Evolutionary conservation across 441 rosid genomes (phyloP).

Genomic region (Mallotus japonicus): DNA sequence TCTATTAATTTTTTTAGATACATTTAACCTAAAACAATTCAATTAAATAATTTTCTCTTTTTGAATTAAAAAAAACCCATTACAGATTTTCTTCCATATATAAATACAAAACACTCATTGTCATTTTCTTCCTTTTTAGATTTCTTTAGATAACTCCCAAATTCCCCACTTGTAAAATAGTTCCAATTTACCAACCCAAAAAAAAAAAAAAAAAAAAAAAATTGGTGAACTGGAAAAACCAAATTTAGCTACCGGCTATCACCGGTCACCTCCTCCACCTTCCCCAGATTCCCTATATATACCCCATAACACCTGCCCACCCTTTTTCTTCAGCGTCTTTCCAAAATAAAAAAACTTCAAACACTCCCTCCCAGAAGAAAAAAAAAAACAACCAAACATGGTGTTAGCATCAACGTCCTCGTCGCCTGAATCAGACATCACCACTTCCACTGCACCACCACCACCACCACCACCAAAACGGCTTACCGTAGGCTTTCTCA

Average conservation of each 20-base stretch:
- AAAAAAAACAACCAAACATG: constrained; percentile 24
- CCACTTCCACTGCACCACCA: constrained; percentile 2
- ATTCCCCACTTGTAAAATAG: not conserved
- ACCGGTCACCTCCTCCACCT: constrained; percentile 24
- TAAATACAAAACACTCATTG: not conserved
- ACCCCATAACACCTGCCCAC: not conserved
- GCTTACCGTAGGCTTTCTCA: constrained; percentile 31
- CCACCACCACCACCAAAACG: constrained; percentile 35
- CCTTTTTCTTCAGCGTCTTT: not conserved
- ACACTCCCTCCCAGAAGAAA: too few relatives aligned
- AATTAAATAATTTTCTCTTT: too few relatives aligned
- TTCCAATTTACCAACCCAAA: not conserved
- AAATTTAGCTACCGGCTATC: constrained; percentile 31
- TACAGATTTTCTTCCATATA: not conserved
- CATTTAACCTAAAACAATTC: too few relatives aligned
- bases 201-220: not conserved
- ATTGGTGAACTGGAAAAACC: constrained; percentile 21
- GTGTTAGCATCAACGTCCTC: constrained; percentile 22
- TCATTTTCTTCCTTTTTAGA: not conserved
- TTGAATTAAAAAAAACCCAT: too few relatives aligned
- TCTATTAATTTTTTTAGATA: too few relatives aligned
- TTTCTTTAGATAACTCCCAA: not conserved
- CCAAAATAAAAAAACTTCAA: not conserved
- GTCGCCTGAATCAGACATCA: constrained; percentile 20
- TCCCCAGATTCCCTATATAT: constrained; percentile 4